Percentiles rank a stretch among this genome's conserved stretches.
Conservation (phyloP, 192 early-diverging fungal genomes). For the Coemansia sp. region DNA sequence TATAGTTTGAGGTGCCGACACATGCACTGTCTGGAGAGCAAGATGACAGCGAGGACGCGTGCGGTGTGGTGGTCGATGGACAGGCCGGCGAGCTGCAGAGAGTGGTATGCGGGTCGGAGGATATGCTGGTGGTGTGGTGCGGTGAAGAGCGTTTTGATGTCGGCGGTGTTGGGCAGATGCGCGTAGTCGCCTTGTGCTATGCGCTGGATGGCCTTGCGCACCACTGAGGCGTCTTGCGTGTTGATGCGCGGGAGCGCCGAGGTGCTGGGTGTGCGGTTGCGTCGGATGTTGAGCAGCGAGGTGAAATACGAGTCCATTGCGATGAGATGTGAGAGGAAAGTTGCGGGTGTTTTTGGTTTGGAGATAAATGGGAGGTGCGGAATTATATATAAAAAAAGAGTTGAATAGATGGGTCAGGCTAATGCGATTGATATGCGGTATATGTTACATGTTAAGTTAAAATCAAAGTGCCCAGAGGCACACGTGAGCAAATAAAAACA, state of each 20-base stretch:
- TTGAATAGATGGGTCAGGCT: too few species aligned
- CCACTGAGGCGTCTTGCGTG: constrained; percentile 11
- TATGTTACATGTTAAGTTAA: too few species aligned
- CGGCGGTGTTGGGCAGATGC: constrained; percentile 22
- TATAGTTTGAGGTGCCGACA: constrained; percentile 22
- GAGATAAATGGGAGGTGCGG: too few species aligned
- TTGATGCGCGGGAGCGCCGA: neutral
- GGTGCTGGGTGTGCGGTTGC: neutral
- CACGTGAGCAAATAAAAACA: too few species aligned
- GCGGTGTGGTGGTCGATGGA: constrained; percentile 27
- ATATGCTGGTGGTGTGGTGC: constrained; percentile 9
- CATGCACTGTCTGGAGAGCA: constrained; percentile 24
- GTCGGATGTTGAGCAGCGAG: too few species aligned
- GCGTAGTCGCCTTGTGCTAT: constrained; percentile 34
- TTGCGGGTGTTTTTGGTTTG: too few species aligned
- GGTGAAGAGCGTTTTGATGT: constrained; percentile 25
- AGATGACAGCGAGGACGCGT: constrained; percentile 20
- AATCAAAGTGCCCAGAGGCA: neutral
- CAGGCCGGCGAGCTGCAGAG: constrained; percentile 7
- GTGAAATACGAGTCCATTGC: too few species aligned
- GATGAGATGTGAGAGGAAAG: too few species aligned
- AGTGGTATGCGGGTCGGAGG: constrained; percentile 13
- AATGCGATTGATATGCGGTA: too few species aligned
- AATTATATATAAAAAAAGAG: too few species aligned
- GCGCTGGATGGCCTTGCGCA: constrained; percentile 16